Conservation (phyloP, 2,329 filamentous ascomycete genomes). For the Botrytis hyacinthi region DNA sequence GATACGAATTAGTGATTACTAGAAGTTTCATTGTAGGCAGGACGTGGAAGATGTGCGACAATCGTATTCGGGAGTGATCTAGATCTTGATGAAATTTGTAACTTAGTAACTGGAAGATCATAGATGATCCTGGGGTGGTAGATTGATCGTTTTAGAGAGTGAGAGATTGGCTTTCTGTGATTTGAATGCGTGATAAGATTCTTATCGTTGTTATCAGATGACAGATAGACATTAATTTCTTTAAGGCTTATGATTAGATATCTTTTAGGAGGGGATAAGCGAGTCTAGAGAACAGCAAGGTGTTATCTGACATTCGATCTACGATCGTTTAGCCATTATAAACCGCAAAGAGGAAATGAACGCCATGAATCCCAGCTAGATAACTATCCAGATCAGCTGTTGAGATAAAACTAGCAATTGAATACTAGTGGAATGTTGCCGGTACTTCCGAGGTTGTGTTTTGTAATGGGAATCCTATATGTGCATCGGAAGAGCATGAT, state of each 20-base stretch:
- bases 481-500: background rate
- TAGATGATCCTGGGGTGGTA: background rate
- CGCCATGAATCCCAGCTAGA: fast-evolving
- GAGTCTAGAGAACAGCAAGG: background rate
- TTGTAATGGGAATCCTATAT: background rate
- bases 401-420: background rate
- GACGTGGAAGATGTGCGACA: background rate
- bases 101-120: background rate
- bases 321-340: background rate
- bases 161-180: background rate
- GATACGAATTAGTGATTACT: background rate
- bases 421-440: background rate
- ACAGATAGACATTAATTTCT: background rate
- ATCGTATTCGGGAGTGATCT: background rate
- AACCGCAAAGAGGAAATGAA: fast-evolving
- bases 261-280: background rate
- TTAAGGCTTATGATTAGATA: background rate
- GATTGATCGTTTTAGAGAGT: background rate
- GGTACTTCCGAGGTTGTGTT: background rate
- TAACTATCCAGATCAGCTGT: background rate
- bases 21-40: background rate
- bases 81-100: background rate
- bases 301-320: background rate
- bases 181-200: background rate
- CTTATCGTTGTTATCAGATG: background rate